Conservation (phyloP, 371 early-diverging fungal species). For the Quaeritorhiza haematococci region DNA sequence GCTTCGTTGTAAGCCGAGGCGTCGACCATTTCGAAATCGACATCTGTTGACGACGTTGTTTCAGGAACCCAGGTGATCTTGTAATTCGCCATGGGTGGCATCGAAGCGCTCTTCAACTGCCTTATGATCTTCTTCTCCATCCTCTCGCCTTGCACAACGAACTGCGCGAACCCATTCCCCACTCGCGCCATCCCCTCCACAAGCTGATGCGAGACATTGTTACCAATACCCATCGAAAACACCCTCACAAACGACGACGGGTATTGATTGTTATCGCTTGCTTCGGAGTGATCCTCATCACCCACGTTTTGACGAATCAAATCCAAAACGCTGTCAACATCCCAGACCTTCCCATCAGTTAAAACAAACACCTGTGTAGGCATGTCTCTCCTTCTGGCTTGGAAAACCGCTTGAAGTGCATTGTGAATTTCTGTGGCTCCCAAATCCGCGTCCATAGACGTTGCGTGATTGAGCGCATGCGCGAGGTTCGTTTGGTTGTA, state of each 20-base stretch:
- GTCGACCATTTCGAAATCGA: constrained; percentile 8
- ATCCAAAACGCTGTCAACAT: no score
- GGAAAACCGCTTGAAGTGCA: constrained; percentile 27
- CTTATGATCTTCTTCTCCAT: constrained; percentile 37
- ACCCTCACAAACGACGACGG: constrained; percentile 23
- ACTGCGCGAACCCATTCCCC: constrained; percentile 42
- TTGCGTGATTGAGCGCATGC: constrained; percentile 21
- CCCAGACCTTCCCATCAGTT: constrained; percentile 50
- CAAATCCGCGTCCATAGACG: constrained; percentile 29
- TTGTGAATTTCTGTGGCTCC: constrained; percentile 42
- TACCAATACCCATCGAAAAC: constrained; percentile 44
- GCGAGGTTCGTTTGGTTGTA: constrained; percentile 28
- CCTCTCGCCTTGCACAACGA: constrained; percentile 36
- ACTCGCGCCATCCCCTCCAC: constrained; percentile 41
- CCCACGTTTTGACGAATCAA: no score
- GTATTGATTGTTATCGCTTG: no score
- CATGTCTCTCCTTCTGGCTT: constrained; percentile 24
- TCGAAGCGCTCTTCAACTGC: constrained; percentile 42
- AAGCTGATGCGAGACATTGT: constrained; percentile 38
- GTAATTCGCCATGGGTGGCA: constrained; percentile 38
- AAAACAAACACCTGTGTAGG: constrained; percentile 39
- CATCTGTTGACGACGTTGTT: no score
- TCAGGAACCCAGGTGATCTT: constrained; percentile 38
- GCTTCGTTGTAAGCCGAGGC: no score
- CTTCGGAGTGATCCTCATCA: no score